Evolutionary conservation across 768 basidiomycete species (phyloP).

Genomic region (Tylopilus rubrobrunneus): DNA sequence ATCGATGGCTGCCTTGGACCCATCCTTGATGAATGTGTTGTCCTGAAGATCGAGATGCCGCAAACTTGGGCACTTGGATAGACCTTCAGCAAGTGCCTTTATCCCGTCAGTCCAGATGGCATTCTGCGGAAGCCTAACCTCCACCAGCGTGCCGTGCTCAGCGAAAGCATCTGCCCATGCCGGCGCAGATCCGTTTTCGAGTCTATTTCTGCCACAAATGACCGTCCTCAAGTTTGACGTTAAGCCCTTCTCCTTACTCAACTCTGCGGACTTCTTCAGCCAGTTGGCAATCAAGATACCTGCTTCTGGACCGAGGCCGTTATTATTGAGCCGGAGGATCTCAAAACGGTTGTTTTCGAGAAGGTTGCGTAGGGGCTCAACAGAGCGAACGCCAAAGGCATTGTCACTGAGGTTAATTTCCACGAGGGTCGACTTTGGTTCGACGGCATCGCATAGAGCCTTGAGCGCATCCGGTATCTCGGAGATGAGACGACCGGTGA

Average conservation of each 20-base stretch:
- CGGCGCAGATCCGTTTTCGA: conserved; percentile 83
- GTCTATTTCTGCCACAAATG: conserved; percentile 93
- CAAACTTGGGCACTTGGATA: conserved; percentile 63
- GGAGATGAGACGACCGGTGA: conserved; percentile 91
- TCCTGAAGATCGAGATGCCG: conserved; percentile 89
- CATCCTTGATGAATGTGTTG: conserved; percentile 72
- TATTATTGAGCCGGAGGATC: conserved; percentile 90
- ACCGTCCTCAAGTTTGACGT: conserved; percentile 71
- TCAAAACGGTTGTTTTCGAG: conserved; percentile 76
- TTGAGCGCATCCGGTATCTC: conserved; percentile 91
- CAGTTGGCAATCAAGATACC: conserved; percentile 85
- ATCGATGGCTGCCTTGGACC: conserved; percentile 51
- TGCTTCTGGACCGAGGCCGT: conserved; percentile 90
- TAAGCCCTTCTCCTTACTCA: conserved; percentile 62
- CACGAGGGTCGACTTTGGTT: conserved; percentile 71
- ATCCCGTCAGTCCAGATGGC: conserved; percentile 95
- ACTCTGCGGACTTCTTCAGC: conserved; percentile 67
- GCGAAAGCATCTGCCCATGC: conserved; percentile 88
- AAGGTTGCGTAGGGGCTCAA: conserved; percentile 90
- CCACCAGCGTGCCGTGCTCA: conserved; percentile 73
- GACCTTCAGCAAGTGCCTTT: conserved; percentile 67
- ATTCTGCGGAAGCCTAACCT: conserved; percentile 96
- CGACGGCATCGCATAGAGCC: conserved; percentile 84
- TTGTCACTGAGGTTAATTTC: conserved; percentile 94
- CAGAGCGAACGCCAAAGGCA: conserved; percentile 93